phyloP scores from a whole-genome alignment of 2,329 filamentous ascomycete genomes.

The Ilyonectria sp. region DNA sequence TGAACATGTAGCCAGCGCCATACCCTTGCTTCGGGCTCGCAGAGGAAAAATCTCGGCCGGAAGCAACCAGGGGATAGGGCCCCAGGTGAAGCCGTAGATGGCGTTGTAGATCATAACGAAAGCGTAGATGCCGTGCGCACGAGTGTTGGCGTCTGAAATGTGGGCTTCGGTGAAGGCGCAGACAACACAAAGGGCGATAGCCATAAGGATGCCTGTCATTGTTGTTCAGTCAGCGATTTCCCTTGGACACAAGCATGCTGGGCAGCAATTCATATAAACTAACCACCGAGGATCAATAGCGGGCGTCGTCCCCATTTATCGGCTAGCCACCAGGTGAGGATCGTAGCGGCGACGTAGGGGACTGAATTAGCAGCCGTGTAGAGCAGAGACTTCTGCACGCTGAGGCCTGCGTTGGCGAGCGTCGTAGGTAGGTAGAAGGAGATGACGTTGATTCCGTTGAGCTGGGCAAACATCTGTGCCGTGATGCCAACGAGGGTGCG shows the following conservation, averaged over 20 bases:
- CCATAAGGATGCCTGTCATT: conserved; percentile 13
- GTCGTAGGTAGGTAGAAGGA: conserved; percentile 59
- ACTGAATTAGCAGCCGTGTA: conserved; percentile 58
- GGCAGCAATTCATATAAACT: not conserved
- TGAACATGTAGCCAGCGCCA: conserved; percentile 56
- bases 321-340: conserved; percentile 57
- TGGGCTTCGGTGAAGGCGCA: conserved; percentile 56
- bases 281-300: conserved; percentile 49
- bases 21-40: conserved; percentile 56
- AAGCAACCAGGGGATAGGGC: conserved; percentile 57
- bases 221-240: not conserved
- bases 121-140: conserved; percentile 56
- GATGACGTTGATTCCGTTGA: conserved; percentile 60
- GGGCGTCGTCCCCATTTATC: conserved; percentile 58
- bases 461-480: conserved; percentile 57
- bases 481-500: conserved; percentile 58
- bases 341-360: conserved; percentile 57
- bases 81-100: conserved; percentile 50
- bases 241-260: not conserved
- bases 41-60: conserved; percentile 52
- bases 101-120: conserved; percentile 55
- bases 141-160: conserved; percentile 44
- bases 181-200: conserved; percentile 50
- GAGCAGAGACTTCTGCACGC: conserved; percentile 55
- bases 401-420: conserved; percentile 54